A percentile compares a stretch with the other conserved stretches of the same genome.
Evolutionary conservation across 192 early-diverging fungal species (phyloP).

Genomic region (Coemansia sp.): DNA sequence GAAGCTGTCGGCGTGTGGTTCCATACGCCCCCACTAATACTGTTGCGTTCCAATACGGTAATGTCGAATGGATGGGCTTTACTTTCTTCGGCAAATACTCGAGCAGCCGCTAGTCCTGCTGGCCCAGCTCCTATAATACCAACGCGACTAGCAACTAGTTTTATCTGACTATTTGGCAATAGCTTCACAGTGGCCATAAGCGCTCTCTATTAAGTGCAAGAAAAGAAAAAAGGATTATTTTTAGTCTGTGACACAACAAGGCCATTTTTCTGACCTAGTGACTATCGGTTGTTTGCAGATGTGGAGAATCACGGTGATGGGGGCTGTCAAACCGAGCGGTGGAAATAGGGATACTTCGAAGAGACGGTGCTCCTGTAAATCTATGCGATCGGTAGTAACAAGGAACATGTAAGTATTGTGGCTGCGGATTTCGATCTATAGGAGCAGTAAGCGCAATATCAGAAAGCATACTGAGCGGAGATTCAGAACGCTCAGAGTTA

Average conservation of each 20-base stretch:
- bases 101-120: conserved; percentile 31
- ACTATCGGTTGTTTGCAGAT: too few relatives aligned
- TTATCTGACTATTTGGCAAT: not conserved
- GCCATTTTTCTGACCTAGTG: too few relatives aligned
- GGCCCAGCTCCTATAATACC: conserved; percentile 37
- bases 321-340: too few relatives aligned
- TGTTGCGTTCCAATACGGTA: conserved; percentile 53
- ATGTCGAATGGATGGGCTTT: conserved; percentile 11
- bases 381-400: too few relatives aligned
- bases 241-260: too few relatives aligned
- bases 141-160: conserved; percentile 16
- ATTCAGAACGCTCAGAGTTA: not conserved
- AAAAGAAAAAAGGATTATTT: too few relatives aligned
- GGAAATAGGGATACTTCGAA: too few relatives aligned
- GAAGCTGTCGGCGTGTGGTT: conserved; percentile 46
- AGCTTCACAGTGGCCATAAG: too few relatives aligned
- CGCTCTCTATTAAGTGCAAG: too few relatives aligned
- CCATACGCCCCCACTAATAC: conserved; percentile 55
- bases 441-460: conserved; percentile 11
- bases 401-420: too few relatives aligned
- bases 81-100: conserved; percentile 22
- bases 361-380: too few relatives aligned
- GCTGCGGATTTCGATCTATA: not conserved
- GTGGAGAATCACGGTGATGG: too few relatives aligned
- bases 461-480: conserved; percentile 22